Percentiles rank a stretch among this genome's conserved stretches.
phyloP scores from a whole-genome alignment of 306 rosid genomes.

The Dalbergia cultrata region DNA sequence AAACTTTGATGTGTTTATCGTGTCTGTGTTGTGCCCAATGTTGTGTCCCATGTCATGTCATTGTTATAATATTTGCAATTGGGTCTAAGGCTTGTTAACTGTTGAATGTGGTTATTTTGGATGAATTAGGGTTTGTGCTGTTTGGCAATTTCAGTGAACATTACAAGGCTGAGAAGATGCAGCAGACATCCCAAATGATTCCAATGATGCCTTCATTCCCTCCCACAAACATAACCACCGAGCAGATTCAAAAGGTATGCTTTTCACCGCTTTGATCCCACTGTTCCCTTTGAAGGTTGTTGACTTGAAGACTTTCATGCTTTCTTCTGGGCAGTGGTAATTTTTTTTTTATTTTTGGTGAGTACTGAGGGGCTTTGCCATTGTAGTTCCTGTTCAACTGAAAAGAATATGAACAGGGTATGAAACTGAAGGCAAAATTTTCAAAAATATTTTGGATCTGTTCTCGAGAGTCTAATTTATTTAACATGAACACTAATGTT shows the following conservation, averaged over 20 bases:
- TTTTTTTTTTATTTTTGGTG: background rate
- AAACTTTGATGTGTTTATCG: too few species aligned
- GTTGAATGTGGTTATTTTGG: slow-evolving; percentile 21
- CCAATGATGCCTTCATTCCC: slow-evolving; percentile 90
- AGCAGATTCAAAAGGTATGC: slow-evolving; percentile 94
- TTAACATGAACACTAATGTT: background rate
- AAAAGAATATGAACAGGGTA: background rate
- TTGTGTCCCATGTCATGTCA: too few species aligned
- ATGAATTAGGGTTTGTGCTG: slow-evolving; percentile 68
- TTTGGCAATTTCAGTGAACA: slow-evolving; percentile 24
- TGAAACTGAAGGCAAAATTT: background rate
- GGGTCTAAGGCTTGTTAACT: too few species aligned
- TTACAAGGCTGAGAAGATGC: slow-evolving; percentile 63
- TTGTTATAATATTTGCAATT: too few species aligned
- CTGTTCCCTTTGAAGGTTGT: background rate
- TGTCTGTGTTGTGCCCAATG: too few species aligned
- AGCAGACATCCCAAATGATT: slow-evolving; percentile 92
- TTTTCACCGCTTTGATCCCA: slow-evolving; percentile 6
- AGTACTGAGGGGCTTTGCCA: background rate
- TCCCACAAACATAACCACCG: slow-evolving; percentile 87
- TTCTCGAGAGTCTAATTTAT: background rate
- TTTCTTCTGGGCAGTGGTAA: background rate
- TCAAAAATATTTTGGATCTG: background rate
- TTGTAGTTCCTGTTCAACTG: background rate
- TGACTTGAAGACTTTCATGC: slow-evolving; percentile 21